Percentiles rank a stretch among this genome's conserved stretches.
Evolutionary conservation across 768 basidiomycete species (phyloP).

Genomic region (Termitomyces sp.): DNA sequence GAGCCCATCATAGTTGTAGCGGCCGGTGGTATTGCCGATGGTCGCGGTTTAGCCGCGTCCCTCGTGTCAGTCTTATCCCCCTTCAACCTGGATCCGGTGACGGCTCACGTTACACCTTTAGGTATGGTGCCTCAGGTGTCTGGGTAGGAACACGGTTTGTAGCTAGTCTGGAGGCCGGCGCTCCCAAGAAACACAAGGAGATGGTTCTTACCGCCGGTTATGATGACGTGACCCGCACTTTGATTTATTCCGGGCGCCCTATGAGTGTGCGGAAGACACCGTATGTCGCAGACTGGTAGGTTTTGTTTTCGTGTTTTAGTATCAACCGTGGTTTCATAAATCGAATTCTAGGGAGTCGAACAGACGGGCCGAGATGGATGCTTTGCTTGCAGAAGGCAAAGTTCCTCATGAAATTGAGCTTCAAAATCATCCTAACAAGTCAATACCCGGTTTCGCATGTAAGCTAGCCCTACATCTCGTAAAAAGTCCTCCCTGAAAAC

Average conservation of each 20-base stretch:
- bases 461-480: constrained; percentile 19
- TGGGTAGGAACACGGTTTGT: constrained; percentile 92
- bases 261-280: constrained; percentile 79
- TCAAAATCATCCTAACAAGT: constrained; percentile 63
- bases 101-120: constrained; percentile 18
- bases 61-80: constrained; percentile 46
- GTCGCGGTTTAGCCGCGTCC: constrained; percentile 73
- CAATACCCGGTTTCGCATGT: constrained; percentile 58
- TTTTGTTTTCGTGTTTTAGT: not conserved
- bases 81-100: not conserved
- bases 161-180: constrained; percentile 76
- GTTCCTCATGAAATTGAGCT: constrained; percentile 78
- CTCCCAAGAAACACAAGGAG: constrained; percentile 71
- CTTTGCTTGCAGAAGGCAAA: constrained; percentile 57
- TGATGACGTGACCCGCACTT: constrained; percentile 67
- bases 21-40: constrained; percentile 83
- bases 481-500: not conserved
- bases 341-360: constrained; percentile 49
- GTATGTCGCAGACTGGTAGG: constrained; percentile 72
- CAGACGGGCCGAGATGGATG: constrained; percentile 54
- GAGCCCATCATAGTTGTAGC: constrained; percentile 75
- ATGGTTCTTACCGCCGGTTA: constrained; percentile 65
- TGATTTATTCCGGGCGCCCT: constrained; percentile 77
- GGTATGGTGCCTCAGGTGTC: constrained; percentile 80
- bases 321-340: not conserved